A percentile compares a stretch with the other conserved stretches of the same genome.
These are phyloP conservation scores for Shiraia sp. DNA, from an alignment of 2,329 filamentous ascomycete genomes.

Conservation along the genomic window DNA sequence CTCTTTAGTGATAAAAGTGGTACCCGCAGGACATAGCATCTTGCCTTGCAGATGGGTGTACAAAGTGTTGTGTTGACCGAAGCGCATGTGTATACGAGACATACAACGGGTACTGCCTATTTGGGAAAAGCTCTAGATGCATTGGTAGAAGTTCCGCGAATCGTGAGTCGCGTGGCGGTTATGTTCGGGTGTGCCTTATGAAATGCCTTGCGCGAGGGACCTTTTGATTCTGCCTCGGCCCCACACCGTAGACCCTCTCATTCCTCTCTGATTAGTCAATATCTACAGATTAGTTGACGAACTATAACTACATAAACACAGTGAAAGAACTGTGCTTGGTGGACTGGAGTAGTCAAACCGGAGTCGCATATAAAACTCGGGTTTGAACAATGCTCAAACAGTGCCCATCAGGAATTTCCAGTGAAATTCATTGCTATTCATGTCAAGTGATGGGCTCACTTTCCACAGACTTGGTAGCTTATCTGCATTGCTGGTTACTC, in stretches of 20 bases:
- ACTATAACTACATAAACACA: background rate
- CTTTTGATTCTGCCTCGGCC: background rate
- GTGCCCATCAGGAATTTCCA: constrained; percentile 42
- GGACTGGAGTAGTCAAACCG: background rate
- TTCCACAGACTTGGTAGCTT: constrained; percentile 35
- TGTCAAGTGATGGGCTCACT: constrained; percentile 31
- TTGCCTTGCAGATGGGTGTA: no score
- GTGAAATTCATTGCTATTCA: constrained; percentile 35
- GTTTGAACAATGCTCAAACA: constrained; percentile 20
- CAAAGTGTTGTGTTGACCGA: no score
- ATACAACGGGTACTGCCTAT: no score
- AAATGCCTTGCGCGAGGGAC: background rate
- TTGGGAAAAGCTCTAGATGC: no score
- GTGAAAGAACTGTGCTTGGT: no score
- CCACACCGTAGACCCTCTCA: background rate
- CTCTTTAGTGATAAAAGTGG: background rate
- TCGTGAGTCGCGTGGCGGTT: no score
- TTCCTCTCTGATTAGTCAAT: background rate
- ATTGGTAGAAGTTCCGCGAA: no score
- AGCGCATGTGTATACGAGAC: no score
- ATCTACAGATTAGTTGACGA: background rate
- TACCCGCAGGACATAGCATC: background rate
- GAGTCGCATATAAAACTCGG: background rate
- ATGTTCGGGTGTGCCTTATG: background rate
- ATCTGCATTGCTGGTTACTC: constrained; percentile 25